Evolutionary conservation across 129 eudicot species (phyloP), one percentile per base, ranked within the genome.

Genomic region (Glebionis coronaria): DNA sequence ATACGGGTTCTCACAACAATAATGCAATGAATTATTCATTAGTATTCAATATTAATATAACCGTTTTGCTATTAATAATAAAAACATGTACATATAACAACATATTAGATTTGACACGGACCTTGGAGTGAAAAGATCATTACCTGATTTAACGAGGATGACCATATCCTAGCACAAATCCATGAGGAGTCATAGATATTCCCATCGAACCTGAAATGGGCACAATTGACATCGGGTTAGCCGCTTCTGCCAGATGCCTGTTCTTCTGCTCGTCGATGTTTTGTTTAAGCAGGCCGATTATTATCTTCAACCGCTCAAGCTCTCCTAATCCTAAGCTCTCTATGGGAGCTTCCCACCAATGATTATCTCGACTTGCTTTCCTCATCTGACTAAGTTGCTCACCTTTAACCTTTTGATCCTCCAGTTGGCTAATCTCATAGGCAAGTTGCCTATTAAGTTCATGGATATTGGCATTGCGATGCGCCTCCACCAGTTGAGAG

Each of bases 301-400:
- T 5, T 12, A 49, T 49, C 3, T 49, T 49, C 54, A 49, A 3
- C 54, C 18, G 54, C 54, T 11, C 54, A 49, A 12, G 54, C 54
- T 49, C 54, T 49, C 42, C 21, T 12, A 78, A 9, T 0, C 75
- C 74, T 3, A 84, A 61, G 25, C 40, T 74, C 10, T 78, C 78
- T 5, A 78, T 42, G 0, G 90, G 95, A 58, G 79, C 78, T 55
- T 87, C 95, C 95, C 88, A 84, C 95, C 85, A 82, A 45, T 70
- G 57, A 57, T 56, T 67, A 9, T 56, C 79, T 12, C 74, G 71
- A 46, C 79, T 76, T 18, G 56, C 75, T 23, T 73, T 76, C 63
- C 87, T 76, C 44, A 73, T 20, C 27, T 71, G 52, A 27, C 1
- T 66, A 23, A 84, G 74, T 5, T 71, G 73, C 14, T 84, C 88